phyloP scores from a whole-genome alignment of 2,329 filamentous ascomycete genomes.

The Phoma herbarum region DNA sequence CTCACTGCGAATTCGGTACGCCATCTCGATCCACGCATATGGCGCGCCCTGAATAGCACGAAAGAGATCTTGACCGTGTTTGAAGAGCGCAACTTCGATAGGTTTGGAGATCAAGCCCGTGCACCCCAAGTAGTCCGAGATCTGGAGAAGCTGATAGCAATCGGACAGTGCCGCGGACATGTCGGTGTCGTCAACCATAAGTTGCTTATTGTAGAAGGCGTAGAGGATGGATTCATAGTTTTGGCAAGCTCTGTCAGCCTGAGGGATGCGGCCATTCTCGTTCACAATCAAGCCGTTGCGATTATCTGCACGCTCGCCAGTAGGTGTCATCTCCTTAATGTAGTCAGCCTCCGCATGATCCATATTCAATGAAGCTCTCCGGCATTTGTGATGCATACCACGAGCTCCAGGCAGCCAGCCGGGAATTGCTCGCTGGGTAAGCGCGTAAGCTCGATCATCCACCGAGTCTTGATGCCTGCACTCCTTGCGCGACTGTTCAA shows the following conservation, averaged over 20 bases:
- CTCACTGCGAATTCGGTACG: conserved; percentile 56
- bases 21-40: conserved; percentile 57
- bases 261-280: conserved; percentile 48
- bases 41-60: conserved; percentile 56
- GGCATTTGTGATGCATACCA: conserved; percentile 28
- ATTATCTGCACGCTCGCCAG: conserved; percentile 39
- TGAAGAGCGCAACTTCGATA: conserved; percentile 59
- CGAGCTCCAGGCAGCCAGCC: conserved; percentile 36
- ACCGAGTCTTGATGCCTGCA: conserved; percentile 40
- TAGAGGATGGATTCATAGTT: conserved; percentile 58
- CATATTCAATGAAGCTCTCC: background rate
- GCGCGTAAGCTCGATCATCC: conserved; percentile 45
- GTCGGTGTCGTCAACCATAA: conserved; percentile 52
- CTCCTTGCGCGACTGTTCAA: conserved; percentile 35
- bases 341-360: conserved; percentile 3
- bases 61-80: conserved; percentile 58
- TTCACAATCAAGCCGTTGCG: conserved; percentile 38
- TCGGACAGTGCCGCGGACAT: conserved; percentile 53
- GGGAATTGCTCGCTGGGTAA: conserved; percentile 31
- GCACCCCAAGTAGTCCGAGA: conserved; percentile 59
- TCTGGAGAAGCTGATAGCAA: conserved; percentile 53
- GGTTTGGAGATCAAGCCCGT: conserved; percentile 54
- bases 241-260: conserved; percentile 34
- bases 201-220: conserved; percentile 56
- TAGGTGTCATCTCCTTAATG: conserved; percentile 46